These are phyloP conservation scores for Helicosporidium sp. DNA, from an alignment of 139 green algal species.

Conservation along the genomic window DNA sequence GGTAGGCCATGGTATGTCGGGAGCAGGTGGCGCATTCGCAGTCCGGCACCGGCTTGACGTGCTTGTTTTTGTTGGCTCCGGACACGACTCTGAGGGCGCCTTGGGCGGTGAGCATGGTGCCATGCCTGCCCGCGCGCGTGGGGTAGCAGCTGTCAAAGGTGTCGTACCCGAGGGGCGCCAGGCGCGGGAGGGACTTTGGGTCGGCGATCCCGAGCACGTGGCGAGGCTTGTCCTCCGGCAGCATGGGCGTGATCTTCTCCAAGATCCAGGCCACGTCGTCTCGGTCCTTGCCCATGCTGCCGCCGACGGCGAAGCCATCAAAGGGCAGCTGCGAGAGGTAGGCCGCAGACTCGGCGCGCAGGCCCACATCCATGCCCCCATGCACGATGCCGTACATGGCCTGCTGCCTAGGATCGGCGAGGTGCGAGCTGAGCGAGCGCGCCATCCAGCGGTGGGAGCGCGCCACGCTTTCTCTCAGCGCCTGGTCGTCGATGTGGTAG, in stretches of 20 bases:
- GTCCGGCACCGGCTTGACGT: conserved; percentile 6
- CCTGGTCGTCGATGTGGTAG: conserved; percentile 12
- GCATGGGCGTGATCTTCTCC: conserved; percentile 13
- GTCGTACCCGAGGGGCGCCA: conserved; percentile 7
- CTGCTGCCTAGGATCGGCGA: conserved; percentile 20
- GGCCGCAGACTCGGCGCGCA: conserved; percentile 15
- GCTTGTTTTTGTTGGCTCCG: conserved; percentile 8
- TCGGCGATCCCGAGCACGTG: conserved; percentile 35
- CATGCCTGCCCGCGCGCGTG: conserved; percentile 18
- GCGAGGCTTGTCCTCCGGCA: conserved; percentile 17
- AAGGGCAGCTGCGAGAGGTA: conserved; percentile 26
- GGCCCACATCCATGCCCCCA: conserved; percentile 14
- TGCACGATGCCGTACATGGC: conserved; percentile 36
- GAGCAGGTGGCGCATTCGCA: conserved; percentile 21
- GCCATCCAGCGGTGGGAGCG: conserved; percentile 26
- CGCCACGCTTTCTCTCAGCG: conserved; percentile 11
- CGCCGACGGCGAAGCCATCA: conserved; percentile 31
- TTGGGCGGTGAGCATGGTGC: conserved; percentile 13
- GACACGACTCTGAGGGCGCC: conserved; percentile 11
- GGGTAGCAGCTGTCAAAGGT: conserved; percentile 30
- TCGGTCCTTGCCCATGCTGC: conserved; percentile 23
- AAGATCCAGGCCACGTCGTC: conserved; percentile 24
- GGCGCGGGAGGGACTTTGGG: conserved; percentile 11
- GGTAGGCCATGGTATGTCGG: conserved; percentile 26
- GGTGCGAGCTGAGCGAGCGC: conserved; percentile 19